phyloP scores from a whole-genome alignment of 305 asterid genomes.

The Euphrasia arctica region DNA sequence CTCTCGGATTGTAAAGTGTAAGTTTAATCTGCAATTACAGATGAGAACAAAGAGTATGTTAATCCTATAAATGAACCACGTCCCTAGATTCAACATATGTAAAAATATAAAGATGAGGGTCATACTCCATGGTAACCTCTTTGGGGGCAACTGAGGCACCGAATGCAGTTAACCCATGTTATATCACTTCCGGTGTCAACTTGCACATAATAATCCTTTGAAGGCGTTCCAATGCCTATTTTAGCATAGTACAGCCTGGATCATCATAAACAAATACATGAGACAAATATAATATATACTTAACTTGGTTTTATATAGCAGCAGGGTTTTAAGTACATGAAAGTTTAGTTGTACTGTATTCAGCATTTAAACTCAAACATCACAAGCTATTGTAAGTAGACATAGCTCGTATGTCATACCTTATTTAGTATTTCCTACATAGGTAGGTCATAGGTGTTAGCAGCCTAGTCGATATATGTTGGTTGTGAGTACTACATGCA shows the following conservation, averaged over 20 bases:
- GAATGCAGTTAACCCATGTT: constrained; percentile 95
- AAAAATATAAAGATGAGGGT: constrained; percentile 28
- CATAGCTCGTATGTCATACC: neutral
- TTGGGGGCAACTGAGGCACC: constrained; percentile 79
- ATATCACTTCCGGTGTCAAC: constrained; percentile 98
- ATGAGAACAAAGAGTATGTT: constrained; percentile 15
- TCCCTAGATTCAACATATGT: constrained; percentile 12
- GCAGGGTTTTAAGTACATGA: neutral
- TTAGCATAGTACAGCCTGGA: constrained; percentile 94
- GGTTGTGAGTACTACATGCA: neutral
- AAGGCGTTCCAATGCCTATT: constrained; percentile 95
- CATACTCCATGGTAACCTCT: constrained; percentile 96
- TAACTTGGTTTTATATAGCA: constrained; percentile 13
- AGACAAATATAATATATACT: constrained; percentile 13
- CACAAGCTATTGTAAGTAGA: constrained; percentile 1
- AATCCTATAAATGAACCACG: constrained; percentile 22
- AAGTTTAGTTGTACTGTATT: constrained; percentile 6
- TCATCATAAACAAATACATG: constrained; percentile 29
- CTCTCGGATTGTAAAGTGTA: constrained; percentile 73
- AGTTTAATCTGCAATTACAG: constrained; percentile 66
- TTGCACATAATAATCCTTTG: constrained; percentile 93
- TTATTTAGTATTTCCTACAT: constrained; percentile 1
- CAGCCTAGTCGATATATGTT: constrained; percentile 3
- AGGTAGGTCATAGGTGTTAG: constrained; percentile 1
- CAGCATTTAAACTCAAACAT: neutral